Base-by-base conservation (phyloP, 2,329 filamentous ascomycete genomes). In the Colletotrichum zoysiae region DNA sequence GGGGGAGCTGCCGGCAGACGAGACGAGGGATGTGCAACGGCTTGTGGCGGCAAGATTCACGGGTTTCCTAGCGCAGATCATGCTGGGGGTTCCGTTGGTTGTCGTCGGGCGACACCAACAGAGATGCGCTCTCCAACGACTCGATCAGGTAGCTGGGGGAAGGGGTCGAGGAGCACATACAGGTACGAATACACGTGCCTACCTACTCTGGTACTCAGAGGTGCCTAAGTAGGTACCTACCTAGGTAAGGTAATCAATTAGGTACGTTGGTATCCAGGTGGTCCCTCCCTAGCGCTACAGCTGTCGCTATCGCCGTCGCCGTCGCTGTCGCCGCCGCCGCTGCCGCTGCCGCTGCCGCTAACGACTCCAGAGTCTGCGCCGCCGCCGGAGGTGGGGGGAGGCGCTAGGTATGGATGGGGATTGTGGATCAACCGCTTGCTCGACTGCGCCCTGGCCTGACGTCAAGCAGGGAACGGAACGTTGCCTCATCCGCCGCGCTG, bases 1-100 rank as follows among this genome's bases (percentile, higher is more conserved):
- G 16, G 14, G n/a, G n/a, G 12, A 8, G 9, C n/a, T 16, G 14
- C 38, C 58, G 20, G 20, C 35, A 14, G 61, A 50, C 38, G 26
- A 56, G 55, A 56, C 26, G 38, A 40, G 40, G 59, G 56, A 69
- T 67, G 48, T 53, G 48, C 48, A 40, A 56, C 61, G 48, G 62
- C 67, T 70, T 66, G 56, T 46, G 67, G 46, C 46, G 48, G 62
- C 61, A 70, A 40, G 62, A 66, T 56, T 48, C 67, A 66, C n/a
- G 38, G 66, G 38, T 40, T 55, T 42, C 56, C 62, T 55, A 56
- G 61, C 44, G 62, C 67, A 70, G 67, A 70, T 70, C 62, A 60
- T 66, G n/a, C n/a, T 66, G 62, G 61, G 62, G 61, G 44, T 33
- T 66, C 44, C 55, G 38, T 48, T 26, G 56, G n/a, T 42, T 58